Base-by-base conservation (phyloP, 768 basidiomycete species). In the Stropharia rugosoannulata region DNA sequence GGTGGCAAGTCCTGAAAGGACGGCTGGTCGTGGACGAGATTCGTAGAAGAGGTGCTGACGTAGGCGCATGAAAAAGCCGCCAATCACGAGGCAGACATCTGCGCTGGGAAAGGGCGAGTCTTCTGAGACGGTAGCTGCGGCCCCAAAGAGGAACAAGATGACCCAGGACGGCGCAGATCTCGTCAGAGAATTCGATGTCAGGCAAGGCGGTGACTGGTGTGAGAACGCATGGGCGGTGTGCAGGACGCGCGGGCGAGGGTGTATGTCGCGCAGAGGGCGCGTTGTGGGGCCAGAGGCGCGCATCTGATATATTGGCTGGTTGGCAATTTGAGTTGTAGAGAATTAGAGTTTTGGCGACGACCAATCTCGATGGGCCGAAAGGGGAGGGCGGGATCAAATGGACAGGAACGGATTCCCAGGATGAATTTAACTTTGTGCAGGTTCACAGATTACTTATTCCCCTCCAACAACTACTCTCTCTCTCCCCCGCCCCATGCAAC, bases 401-500 rank as follows among this genome's bases (percentile, higher is more conserved):
- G n/a, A 43, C 51, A 43, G 39, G 43, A 42, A 41, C 11, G 9
- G 29, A 35, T 18, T 29, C 51, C 13, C 42, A 52, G 45, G 45
- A 22, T 29, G 22, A 27, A 44, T 45, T 52, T 50, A 56, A 55
- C 54, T 47, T 59, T 43, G 42, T 43, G 42, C 45, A 46, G 27
- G 53, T 44, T 59, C 56, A 57, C 49, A 56, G 49, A 56, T 55
- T 52, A 60, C 44, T 49, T 57, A 40, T 43, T 46, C 40, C 60
- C 49, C 53, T 45, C 37, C 49, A 52, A 52, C n/a, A n/a, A n/a
- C n/a, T n/a, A n/a, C n/a, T n/a, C 51, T 44, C 51, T 41, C 64
- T 57, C 52, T 38, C 43, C 59, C 53, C 59, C 58, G 59, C 62
- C 68, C 61, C 48, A 86, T 84, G 80, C 90, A 93, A 65, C 80